Evolutionary conservation across 1,139 yeast species (phyloP), one percentile per base, ranked within the genome.

Genomic region (Lodderomyces orthopsilosis): DNA sequence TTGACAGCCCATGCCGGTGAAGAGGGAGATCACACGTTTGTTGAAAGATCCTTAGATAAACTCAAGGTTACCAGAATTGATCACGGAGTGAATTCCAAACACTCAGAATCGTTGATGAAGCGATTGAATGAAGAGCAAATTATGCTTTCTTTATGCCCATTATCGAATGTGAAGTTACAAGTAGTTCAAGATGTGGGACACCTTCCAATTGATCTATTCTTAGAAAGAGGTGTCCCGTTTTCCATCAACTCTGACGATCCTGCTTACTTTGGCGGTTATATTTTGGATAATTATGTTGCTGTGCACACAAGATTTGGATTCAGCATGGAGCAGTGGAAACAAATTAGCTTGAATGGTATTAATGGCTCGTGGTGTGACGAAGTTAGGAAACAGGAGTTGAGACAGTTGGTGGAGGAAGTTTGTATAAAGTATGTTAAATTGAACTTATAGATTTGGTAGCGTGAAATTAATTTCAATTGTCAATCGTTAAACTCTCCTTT

Each of bases 1-100:
- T 69, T 83, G 43, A 86, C 95, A 30, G 93, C 94, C 2, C 95
- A 86, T 59, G 94, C 93, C 2, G 95, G 95, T 52, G 95, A 86
- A 63, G 94, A 86, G 66, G 94, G 93, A 41, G 87, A 83, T 50
- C 79, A 86, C 37, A 72, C 77, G 13, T 85, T 70, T 51, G 85
- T 86, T 32, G 51, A 65, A 10, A 70, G 71, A 41, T 68, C 93
- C 1, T 64, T 86, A 49, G 81, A 83, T 53, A 51, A 69, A 37
- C 71, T 86, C 51, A 70, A 77, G 1, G 87, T 79, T 13, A 72
- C 80, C 27, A 75, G 95, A 64, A 82, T 86, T 46, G 95, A 86
- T 57, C 95, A 86, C 57, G 95, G 95, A 41, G 77, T 85, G 46
- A 79, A 83, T 54, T 75, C 87, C 12, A 65, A 70, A 39, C 73